Evolutionary conservation across 2,329 filamentous ascomycete genomes (phyloP), one percentile per base, ranked within the genome.

Genomic region (Sarocladium strictum): DNA sequence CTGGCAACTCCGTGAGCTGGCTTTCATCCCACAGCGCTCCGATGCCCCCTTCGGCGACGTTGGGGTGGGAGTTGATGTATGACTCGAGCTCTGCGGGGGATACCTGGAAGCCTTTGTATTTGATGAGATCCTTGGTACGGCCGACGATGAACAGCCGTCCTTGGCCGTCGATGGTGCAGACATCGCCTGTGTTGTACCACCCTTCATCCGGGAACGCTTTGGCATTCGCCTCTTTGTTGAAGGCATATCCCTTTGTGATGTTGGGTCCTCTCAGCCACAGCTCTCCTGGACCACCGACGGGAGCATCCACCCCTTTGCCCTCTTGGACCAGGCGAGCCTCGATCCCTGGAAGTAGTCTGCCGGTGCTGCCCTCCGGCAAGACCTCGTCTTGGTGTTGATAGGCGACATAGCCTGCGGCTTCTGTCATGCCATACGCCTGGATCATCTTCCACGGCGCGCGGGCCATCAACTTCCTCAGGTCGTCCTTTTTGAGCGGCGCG

Each of bases 161-260:
- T 1, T 67, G 41, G 0, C 55, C 52, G 54, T 70, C 67, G 29
- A 72, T 64, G 1, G 60, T 66, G 45, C 72, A 74, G 1, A 76
- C 69, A 54, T 77, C 74, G 1, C 75, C 74, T 0, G 75, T 77
- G 47, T 72, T 72, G 53, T 73, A 73, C 73, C 73, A 76, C 0
- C 69, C 71, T 2, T 62, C 51, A 11, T 65, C 56, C 3, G 68
- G 67, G 41, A 76, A 73, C 2, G 63, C 67, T 10, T 67, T 66
- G 24, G 62, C 58, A 21, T 68, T 74, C 1, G 68, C 69, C 29
- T 69, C 66, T 3, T 68, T 63, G 29, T 73, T 69, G 59, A 72
- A 70, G 3, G 67, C 69, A 55, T 76, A 76, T 2, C 72, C 67
- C 1, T 59, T 60, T 3, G 72, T 71, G n/a, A 76, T 69, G 49